Evolutionary conservation across 2,329 filamentous ascomycete species (phyloP).

Genomic region (Hymenoscyphus infarciens): DNA sequence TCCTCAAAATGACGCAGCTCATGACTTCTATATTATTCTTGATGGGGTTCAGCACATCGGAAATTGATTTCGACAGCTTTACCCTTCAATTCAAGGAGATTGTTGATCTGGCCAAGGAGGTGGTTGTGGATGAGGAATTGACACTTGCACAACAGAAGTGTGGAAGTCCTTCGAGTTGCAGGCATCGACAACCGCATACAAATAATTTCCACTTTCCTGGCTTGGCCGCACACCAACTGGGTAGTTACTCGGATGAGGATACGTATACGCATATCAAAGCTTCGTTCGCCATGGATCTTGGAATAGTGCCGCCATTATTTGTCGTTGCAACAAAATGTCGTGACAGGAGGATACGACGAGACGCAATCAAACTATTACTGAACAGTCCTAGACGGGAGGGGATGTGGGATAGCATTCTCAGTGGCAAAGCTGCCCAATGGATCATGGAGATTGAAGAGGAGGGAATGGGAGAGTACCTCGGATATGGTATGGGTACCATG

Average conservation of each 20-base stretch:
- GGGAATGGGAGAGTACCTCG: slow-evolving; percentile 17
- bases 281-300: slow-evolving; percentile 38
- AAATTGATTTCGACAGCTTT: slow-evolving; percentile 56
- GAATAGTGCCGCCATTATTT: slow-evolving; percentile 33
- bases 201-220: slow-evolving; percentile 18
- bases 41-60: slow-evolving; percentile 57
- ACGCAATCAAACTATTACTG: slow-evolving; percentile 29
- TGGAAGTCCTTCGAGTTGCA: slow-evolving; percentile 15
- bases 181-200: slow-evolving; percentile 21
- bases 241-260: slow-evolving; percentile 16
- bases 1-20: slow-evolving; percentile 60
- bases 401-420: slow-evolving; percentile 34
- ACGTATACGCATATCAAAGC: slow-evolving; percentile 36
- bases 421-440: slow-evolving; percentile 26
- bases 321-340: slow-evolving; percentile 33
- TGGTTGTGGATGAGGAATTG: slow-evolving; percentile 42
- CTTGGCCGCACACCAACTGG: slow-evolving; percentile 15
- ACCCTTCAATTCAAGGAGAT: slow-evolving; percentile 50
- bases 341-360: slow-evolving; percentile 26
- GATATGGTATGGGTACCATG: slow-evolving; percentile 24
- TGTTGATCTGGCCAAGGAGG: slow-evolving; percentile 54
- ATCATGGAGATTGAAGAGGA: slow-evolving; percentile 39
- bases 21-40: slow-evolving; percentile 55
- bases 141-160: slow-evolving; percentile 24
- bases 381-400: slow-evolving; percentile 31